phyloP scores from a whole-genome alignment of 108 stramenopile species.

The Poteriospumella lacustris region DNA sequence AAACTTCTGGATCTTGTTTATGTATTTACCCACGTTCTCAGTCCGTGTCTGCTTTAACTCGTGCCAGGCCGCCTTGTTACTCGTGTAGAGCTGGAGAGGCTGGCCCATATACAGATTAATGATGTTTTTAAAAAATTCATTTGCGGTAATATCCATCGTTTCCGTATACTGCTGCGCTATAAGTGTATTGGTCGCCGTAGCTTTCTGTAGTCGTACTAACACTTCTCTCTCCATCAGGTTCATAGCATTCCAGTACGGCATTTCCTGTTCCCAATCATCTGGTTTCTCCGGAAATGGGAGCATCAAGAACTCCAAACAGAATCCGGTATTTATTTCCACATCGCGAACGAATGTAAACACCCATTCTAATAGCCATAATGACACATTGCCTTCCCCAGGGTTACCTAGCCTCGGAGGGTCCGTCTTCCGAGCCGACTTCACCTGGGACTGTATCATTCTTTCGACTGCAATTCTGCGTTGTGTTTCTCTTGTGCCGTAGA shows the following conservation, averaged over 20 bases:
- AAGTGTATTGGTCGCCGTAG: neutral
- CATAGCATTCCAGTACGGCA: constrained; percentile 6
- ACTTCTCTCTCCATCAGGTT: neutral
- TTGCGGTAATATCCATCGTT: neutral
- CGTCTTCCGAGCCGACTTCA: neutral
- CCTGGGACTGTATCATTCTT: neutral
- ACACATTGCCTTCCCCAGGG: neutral
- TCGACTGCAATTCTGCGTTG: neutral
- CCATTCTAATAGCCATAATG: neutral
- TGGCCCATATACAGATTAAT: neutral
- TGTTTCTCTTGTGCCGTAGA: neutral
- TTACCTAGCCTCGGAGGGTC: neutral
- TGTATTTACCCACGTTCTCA: neutral
- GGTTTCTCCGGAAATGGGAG: neutral
- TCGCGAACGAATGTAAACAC: neutral
- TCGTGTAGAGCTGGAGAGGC: neutral
- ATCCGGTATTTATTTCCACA: neutral
- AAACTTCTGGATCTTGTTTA: neutral
- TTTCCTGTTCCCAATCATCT: neutral
- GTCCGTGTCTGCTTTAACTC: neutral
- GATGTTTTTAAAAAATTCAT: neutral
- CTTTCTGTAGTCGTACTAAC: neutral
- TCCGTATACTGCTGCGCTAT: neutral
- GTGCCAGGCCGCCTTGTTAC: neutral
- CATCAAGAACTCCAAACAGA: neutral